These are phyloP conservation scores for Irpex sp. DNA, from an alignment of 1,284 basidiomycete species.

Conservation along the genomic window DNA sequence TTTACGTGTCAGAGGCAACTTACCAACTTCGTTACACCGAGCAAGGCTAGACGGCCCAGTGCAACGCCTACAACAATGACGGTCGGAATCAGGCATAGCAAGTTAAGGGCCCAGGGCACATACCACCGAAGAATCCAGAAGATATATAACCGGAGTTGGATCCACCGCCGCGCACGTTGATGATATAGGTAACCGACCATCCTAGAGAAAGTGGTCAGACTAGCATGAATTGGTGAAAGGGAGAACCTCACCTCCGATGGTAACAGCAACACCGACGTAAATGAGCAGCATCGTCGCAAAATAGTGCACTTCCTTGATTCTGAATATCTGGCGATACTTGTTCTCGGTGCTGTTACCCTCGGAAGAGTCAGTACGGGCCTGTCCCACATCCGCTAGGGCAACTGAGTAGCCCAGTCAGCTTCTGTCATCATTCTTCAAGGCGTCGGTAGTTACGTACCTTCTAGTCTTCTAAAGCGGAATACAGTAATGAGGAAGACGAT, in stretches of 20 bases:
- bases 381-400: slow-evolving; percentile 31
- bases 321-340: slow-evolving; percentile 37
- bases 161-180: slow-evolving; percentile 41
- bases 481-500: slow-evolving; percentile 39
- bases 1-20: not conserved
- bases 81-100: not conserved
- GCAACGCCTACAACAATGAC: slow-evolving; percentile 32
- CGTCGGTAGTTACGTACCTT: slow-evolving; percentile 33
- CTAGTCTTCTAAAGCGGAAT: slow-evolving; percentile 53
- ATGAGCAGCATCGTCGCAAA: slow-evolving; percentile 41
- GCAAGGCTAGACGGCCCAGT: slow-evolving; percentile 38
- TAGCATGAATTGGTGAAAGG: not conserved
- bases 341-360: slow-evolving; percentile 18
- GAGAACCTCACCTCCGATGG: slow-evolving; percentile 36
- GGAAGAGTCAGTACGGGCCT: slow-evolving; percentile 18
- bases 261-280: slow-evolving; percentile 46
- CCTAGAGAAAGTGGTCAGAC: slow-evolving; percentile 24
- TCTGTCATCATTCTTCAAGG: not conserved
- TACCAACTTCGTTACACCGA: slow-evolving; percentile 48
- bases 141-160: slow-evolving; percentile 47
- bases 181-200: slow-evolving; percentile 51
- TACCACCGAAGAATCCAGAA: slow-evolving; percentile 48
- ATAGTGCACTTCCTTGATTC: slow-evolving; percentile 33
- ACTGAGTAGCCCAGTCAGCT: slow-evolving; percentile 15
- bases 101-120: not conserved